phyloP scores from a whole-genome alignment of 306 rosid genomes.

The Neltuma alba region DNA sequence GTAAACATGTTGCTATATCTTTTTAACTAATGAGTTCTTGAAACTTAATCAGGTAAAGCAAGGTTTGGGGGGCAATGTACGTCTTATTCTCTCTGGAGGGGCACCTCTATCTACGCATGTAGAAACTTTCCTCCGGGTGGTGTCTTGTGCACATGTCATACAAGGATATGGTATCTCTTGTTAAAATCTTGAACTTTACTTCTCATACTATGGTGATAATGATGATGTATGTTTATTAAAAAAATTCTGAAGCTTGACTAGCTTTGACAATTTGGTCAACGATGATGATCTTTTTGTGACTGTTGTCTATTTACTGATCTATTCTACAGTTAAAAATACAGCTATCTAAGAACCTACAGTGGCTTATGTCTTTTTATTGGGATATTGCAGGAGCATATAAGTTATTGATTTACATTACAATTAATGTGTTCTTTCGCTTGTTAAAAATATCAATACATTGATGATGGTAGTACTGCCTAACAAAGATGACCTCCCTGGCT shows the following conservation, averaged over 20 bases:
- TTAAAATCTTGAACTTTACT: constrained; percentile 3
- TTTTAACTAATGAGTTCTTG: constrained; percentile 42
- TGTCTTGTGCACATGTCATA: constrained; percentile 85
- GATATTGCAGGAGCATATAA: background rate
- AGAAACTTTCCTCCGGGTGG: constrained; percentile 83
- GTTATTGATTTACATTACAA: background rate
- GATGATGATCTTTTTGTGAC: background rate
- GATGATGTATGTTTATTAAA: background rate
- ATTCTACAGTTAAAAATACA: background rate
- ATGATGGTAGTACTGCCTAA: background rate
- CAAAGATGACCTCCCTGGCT: background rate
- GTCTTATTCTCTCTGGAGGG: constrained; percentile 93
- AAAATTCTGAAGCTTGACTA: background rate
- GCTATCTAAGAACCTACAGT: background rate
- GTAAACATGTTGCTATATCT: background rate
- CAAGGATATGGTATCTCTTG: constrained; percentile 90
- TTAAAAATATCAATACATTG: background rate
- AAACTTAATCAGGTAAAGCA: constrained; percentile 69
- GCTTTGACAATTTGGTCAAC: background rate
- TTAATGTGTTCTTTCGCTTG: background rate
- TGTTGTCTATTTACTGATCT: constrained; percentile 4
- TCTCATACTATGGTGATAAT: background rate
- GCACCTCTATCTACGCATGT: constrained; percentile 90
- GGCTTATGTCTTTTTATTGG: background rate
- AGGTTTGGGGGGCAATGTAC: constrained; percentile 91